A percentile compares a stretch with the other conserved stretches of the same genome.
phyloP scores from a whole-genome alignment of 306 rosid genomes.

The Potentilla sterilis region DNA sequence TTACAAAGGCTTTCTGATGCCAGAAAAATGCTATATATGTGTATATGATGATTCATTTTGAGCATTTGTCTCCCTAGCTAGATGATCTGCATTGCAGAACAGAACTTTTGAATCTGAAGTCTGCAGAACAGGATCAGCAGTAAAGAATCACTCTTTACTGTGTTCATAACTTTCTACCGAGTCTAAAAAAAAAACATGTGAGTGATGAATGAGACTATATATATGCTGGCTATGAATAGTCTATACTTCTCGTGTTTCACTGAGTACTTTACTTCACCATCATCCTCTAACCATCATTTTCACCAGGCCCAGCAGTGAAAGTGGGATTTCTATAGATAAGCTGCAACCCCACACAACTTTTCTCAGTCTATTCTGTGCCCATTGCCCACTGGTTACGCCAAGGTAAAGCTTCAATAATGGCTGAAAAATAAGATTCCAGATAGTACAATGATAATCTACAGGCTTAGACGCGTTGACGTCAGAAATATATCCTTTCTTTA shows the following conservation, averaged over 20 bases:
- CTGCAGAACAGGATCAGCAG: not conserved
- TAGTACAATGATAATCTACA: too few relatives aligned
- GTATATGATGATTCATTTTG: not conserved
- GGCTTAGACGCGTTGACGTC: constrained; percentile 1
- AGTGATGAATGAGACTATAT: not conserved
- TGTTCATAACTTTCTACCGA: not conserved
- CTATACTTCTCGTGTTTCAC: constrained; percentile 1
- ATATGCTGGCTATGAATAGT: not conserved
- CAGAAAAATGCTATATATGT: not conserved
- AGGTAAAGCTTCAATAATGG: not conserved
- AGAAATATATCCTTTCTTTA: not conserved
- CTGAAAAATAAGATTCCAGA: too few relatives aligned
- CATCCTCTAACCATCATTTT: not conserved
- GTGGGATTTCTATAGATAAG: constrained; percentile 1
- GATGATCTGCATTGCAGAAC: not conserved
- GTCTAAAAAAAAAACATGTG: not conserved
- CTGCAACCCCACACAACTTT: not conserved
- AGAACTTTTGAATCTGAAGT: not conserved
- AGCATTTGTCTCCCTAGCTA: not conserved
- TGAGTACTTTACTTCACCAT: not conserved
- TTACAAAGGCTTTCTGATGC: not conserved
- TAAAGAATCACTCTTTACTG: not conserved
- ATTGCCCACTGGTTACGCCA: not conserved
- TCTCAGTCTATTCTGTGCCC: not conserved
- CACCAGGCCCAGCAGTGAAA: not conserved